Evolutionary conservation across 2,329 filamentous ascomycete species (phyloP), one percentile per base, ranked within the genome.

Genomic region (Hypoxylon sp.): DNA sequence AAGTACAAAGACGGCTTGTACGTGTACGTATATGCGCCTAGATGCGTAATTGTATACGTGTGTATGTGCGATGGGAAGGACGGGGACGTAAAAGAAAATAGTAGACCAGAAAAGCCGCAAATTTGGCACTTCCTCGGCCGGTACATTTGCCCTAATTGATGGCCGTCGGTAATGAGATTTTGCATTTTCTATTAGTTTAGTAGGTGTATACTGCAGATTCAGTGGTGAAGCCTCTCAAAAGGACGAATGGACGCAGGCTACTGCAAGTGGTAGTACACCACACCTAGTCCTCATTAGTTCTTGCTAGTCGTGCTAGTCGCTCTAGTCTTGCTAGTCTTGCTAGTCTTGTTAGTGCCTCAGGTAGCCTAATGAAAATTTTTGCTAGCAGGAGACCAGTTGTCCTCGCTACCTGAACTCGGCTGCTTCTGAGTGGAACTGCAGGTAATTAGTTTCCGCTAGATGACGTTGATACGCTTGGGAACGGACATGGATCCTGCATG

Each of bases 21-120:
- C 38, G 51, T 53, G 55, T 43, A 57, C 28, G 56, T 60, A 49
- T 52, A 58, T 61, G 53, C 48, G 63, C 38, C 38, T 64, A 58
- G 25, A 53, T 60, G 57, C 34, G 56, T 63, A 28, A 34, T 28
- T 23, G 51, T 60, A 64, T 64, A 67, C 56, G 65, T 64, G 65
- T 57, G 65, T 60, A 63, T 55, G 58, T 53, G 30, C 36, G 46
- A 63, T 67, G 48, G 30, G 34, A 19, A 30, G 41, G 53, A 53
- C 25, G 30, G 28, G 11, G 19, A n/a, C 14, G 49, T 41, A 19
- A 51, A 50, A 65, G 23, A 30, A 52, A 45, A 17, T 56, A 60
- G 38, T 43, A 64, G 48, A 51, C 50, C 49, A 70, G 67, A 65
- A 70, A 67, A 63, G 64, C 58, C 67, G 52, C 56, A 63, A 36